Percentiles rank a stretch among this genome's conserved stretches.
phyloP scores from a whole-genome alignment of 805 yeast genomes.

The Sungouiozyma ichnusensis region DNA sequence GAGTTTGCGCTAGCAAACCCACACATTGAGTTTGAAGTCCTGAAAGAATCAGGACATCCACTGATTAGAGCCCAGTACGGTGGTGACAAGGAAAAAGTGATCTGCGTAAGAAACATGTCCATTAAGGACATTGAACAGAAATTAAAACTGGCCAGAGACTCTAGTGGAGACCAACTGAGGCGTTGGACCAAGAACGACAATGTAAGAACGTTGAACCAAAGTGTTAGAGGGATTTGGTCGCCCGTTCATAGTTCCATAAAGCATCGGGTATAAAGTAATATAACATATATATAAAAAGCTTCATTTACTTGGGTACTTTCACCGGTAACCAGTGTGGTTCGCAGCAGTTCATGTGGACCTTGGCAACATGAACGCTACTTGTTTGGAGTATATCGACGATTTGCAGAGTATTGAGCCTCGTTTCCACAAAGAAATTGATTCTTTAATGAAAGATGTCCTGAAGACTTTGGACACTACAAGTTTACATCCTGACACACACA shows the following conservation, averaged over 20 bases:
- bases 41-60: slow-evolving; percentile 77
- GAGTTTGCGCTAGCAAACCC: slow-evolving; percentile 51
- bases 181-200: slow-evolving; percentile 59
- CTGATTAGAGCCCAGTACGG: slow-evolving; percentile 49
- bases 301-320: slow-evolving; percentile 9
- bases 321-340: too few relatives aligned
- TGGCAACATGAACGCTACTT: background rate
- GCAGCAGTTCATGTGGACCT: too few relatives aligned
- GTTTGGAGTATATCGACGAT: background rate
- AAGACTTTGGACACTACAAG: background rate
- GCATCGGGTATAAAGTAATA: slow-evolving; percentile 20
- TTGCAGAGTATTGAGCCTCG: background rate
- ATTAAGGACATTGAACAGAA: slow-evolving; percentile 53
- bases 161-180: slow-evolving; percentile 53
- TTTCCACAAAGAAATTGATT: background rate
- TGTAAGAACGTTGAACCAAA: slow-evolving; percentile 68
- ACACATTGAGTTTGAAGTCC: slow-evolving; percentile 59
- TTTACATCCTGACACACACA: background rate
- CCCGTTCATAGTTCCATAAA: slow-evolving; percentile 57
- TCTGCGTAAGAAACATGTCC: slow-evolving; percentile 70
- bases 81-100: slow-evolving; percentile 39
- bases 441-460: background rate
- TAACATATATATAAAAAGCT: background rate
- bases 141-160: slow-evolving; percentile 49
- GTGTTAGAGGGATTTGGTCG: slow-evolving; percentile 96